Conservation (phyloP, 2,329 filamentous ascomycete species). For the Penicillium psychrosexuale region DNA sequence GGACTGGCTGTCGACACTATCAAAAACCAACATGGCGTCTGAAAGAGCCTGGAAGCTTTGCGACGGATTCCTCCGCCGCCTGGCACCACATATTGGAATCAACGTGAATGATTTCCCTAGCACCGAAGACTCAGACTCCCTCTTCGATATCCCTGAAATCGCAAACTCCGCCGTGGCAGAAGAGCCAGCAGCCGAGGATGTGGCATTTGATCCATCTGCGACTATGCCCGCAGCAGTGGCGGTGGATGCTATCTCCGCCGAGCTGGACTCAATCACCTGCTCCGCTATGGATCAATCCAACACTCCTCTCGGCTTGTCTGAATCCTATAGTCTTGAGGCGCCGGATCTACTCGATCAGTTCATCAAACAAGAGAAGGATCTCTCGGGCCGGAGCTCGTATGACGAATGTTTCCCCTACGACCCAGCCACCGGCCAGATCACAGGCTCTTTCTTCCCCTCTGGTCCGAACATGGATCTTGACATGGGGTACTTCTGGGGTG, state of each 20-base stretch:
- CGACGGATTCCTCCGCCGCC: slow-evolving; percentile 34
- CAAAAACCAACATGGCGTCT: slow-evolving; percentile 29
- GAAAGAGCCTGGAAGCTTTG: slow-evolving; percentile 38
- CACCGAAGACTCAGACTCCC: slow-evolving; percentile 18
- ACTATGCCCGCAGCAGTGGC: slow-evolving; percentile 9
- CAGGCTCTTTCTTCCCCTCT: slow-evolving; percentile 38
- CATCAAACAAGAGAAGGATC: slow-evolving; percentile 27
- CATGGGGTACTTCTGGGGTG: slow-evolving; percentile 33
- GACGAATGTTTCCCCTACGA: slow-evolving; percentile 37
- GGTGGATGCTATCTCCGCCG: slow-evolving; percentile 17
- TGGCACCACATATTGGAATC: slow-evolving; percentile 33
- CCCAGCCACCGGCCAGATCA: slow-evolving; percentile 36
- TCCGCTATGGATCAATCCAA: slow-evolving; percentile 27
- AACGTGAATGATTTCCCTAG: slow-evolving; percentile 31
- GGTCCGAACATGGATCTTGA: slow-evolving; percentile 31
- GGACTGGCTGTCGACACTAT: slow-evolving; percentile 35
- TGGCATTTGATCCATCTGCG: slow-evolving; percentile 22
- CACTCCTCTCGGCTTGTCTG: slow-evolving; percentile 18
- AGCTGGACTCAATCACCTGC: slow-evolving; percentile 22
- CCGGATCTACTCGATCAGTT: slow-evolving; percentile 28
- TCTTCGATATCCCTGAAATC: slow-evolving; percentile 19
- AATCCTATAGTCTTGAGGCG: slow-evolving; percentile 22
- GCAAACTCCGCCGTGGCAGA: slow-evolving; percentile 12
- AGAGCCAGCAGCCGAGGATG: slow-evolving; percentile 9
- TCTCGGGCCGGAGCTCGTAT: slow-evolving; percentile 21